Percentiles rank a stretch among this genome's conserved stretches.
phyloP scores from a whole-genome alignment of 257 asterid genomes.

The Plantago elongata region DNA sequence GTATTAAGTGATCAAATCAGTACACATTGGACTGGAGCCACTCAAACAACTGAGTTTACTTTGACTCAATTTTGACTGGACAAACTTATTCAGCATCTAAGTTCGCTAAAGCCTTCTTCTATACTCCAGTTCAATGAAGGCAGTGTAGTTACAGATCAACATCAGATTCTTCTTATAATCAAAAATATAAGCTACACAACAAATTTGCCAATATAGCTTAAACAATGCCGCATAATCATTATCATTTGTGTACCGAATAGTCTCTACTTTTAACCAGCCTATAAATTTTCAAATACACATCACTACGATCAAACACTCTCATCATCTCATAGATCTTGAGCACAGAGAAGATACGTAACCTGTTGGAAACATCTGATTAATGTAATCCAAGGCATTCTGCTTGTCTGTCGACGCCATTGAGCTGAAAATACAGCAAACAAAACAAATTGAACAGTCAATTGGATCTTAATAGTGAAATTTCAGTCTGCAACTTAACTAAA shows the following conservation, averaged over 20 bases:
- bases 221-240: background rate
- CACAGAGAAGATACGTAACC: conserved; percentile 28
- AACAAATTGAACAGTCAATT: no score
- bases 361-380: conserved; percentile 97
- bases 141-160: background rate
- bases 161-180: conserved; percentile 7
- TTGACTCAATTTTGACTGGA: no score
- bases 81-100: no score
- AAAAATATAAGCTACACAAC: background rate
- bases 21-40: no score
- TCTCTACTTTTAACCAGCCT: no score
- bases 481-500: no score
- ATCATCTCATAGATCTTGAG: no score
- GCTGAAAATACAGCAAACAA: no score
- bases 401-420: conserved; percentile 61
- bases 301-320: background rate
- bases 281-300: background rate
- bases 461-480: no score
- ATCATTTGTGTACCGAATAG: no score
- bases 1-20: no score
- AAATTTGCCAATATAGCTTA: background rate
- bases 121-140: background rate
- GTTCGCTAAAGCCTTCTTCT: background rate
- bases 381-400: conserved; percentile 87
- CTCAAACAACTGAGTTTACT: no score